phyloP scores from a whole-genome alignment of 441 rosid species.

The Adansonia rubrostipa region DNA sequence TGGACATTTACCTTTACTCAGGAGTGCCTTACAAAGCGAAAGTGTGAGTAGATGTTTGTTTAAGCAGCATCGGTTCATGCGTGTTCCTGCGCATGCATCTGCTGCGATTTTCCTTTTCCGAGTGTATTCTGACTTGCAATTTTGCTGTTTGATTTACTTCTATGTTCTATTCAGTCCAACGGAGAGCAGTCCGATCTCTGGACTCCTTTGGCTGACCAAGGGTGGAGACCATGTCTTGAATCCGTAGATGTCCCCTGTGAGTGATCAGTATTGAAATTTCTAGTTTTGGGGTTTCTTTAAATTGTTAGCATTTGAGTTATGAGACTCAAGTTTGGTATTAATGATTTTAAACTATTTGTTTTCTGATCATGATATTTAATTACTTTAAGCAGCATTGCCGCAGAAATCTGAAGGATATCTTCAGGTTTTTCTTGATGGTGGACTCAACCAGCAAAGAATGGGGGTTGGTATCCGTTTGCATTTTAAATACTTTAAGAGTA shows the following conservation, averaged over 20 bases:
- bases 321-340: conserved; percentile 3
- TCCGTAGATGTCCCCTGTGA: conserved; percentile 54
- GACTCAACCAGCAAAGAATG: conserved; percentile 97
- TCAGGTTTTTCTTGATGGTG: conserved; percentile 98
- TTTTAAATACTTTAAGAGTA: not conserved
- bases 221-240: conserved; percentile 73
- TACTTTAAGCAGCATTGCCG: conserved; percentile 63
- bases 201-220: conserved; percentile 83
- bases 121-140: not conserved
- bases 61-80: not conserved
- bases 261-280: conserved; percentile 31
- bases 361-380: conserved; percentile 8
- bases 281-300: conserved; percentile 12
- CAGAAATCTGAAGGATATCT: conserved; percentile 69
- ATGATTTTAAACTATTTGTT: not conserved
- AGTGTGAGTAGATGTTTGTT: conserved; percentile 41
- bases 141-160: conserved; percentile 22
- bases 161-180: conserved; percentile 47
- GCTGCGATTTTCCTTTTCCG: conserved; percentile 14
- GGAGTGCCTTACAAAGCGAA: conserved; percentile 72
- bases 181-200: conserved; percentile 76
- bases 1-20: conserved; percentile 66
- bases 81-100: conserved; percentile 6
- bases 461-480: conserved; percentile 54
- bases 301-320: conserved; percentile 8